A percentile compares a stretch with the other conserved stretches of the same genome.
phyloP scores from a whole-genome alignment of 2,329 filamentous ascomycete species.

The Neofusicoccum kwambonambiense region DNA sequence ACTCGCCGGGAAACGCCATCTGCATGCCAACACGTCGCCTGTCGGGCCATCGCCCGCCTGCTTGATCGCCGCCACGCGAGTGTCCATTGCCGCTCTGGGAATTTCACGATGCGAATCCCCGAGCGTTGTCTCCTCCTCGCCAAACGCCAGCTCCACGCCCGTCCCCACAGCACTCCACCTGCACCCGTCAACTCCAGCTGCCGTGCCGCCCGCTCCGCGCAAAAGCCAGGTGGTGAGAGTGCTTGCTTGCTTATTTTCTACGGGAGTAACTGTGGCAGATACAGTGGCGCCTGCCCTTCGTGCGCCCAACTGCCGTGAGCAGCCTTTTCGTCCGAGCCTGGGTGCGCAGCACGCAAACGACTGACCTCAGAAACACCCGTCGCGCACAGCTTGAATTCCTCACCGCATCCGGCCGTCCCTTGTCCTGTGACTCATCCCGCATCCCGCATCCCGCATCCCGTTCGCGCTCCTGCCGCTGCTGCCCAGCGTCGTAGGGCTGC shows the following conservation, averaged over 20 bases:
- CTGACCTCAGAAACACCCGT: neutral
- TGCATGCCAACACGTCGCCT: neutral
- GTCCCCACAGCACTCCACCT: neutral
- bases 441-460: neutral
- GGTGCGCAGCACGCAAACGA: neutral
- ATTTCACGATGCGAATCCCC: neutral
- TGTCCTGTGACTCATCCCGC: neutral
- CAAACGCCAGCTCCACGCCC: neutral
- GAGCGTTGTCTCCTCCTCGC: neutral
- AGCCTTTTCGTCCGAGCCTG: neutral
- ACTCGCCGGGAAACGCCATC: neutral
- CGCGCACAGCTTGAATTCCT: neutral
- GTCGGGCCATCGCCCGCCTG: neutral
- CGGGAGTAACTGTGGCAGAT: neutral
- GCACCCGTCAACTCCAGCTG: neutral
- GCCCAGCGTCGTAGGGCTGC: constrained; percentile 2
- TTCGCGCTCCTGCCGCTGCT: neutral
- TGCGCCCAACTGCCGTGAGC: neutral
- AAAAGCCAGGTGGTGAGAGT: neutral
- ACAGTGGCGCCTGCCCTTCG: neutral
- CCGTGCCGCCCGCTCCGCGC: neutral
- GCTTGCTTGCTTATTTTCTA: neutral
- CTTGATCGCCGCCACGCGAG: neutral
- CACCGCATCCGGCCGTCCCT: neutral
- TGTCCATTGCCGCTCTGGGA: constrained; percentile 8